Percentiles rank a stretch among this genome's conserved stretches.
These are phyloP conservation scores for Vaccinium macrocarpon DNA, from an alignment of 148 eudicot genomes.

Conservation along the genomic window DNA sequence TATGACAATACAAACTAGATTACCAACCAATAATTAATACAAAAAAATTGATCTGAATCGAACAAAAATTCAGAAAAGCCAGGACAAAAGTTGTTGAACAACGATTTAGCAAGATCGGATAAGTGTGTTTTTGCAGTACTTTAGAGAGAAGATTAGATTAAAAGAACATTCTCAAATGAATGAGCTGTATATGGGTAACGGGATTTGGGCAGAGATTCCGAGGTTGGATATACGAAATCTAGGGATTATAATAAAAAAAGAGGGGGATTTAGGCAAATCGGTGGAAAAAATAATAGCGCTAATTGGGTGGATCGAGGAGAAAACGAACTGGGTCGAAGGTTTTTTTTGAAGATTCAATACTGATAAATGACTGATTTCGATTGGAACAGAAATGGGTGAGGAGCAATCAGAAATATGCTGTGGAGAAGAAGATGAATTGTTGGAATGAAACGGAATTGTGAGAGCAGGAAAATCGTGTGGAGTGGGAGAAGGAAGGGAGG, in stretches of 20 bases:
- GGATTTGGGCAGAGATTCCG: slow-evolving; percentile 18
- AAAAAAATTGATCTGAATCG: neutral
- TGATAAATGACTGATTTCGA: neutral
- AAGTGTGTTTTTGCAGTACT: neutral
- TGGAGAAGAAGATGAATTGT: neutral
- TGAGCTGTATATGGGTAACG: slow-evolving; percentile 14
- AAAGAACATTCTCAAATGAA: slow-evolving; percentile 27
- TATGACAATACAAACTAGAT: neutral
- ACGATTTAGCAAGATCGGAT: neutral
- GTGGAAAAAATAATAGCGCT: neutral
- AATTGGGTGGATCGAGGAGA: slow-evolving; percentile 5
- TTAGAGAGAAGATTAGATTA: neutral
- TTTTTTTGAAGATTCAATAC: neutral
- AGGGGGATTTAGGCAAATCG: neutral
- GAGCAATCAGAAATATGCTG: neutral
- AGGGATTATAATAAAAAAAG: neutral
- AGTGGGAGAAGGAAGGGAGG: neutral
- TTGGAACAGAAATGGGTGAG: neutral
- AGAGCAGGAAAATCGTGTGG: neutral
- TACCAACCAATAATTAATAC: neutral
- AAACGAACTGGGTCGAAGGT: neutral
- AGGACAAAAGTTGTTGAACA: neutral
- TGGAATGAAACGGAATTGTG: neutral
- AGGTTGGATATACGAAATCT: slow-evolving; percentile 7
- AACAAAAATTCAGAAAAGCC: neutral